Evolutionary conservation across 2,329 filamentous ascomycete species (phyloP), one percentile per base, ranked within the genome.

Genomic region (Colletotrichum karsti): DNA sequence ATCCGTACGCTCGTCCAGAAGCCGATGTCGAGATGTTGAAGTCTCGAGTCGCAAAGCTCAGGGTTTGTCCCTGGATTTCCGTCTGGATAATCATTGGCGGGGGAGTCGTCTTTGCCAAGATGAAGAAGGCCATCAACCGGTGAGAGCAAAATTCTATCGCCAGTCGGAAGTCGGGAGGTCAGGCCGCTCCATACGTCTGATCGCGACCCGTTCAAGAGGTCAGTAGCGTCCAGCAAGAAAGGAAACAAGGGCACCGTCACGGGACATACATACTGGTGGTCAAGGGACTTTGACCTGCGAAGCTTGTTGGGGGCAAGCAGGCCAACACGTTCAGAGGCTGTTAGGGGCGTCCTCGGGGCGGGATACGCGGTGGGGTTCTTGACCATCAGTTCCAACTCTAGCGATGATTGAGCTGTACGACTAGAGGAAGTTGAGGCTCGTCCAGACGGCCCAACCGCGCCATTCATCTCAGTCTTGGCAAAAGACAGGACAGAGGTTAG

Each of bases 1-100:
- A 81, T 70, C 6, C 66, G 39, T 5, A 80, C 73, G 26, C 76
- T 65, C 13, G 81, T 80, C 81, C 81, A 79, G 61, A 74, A 73
- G 10, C 59, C 28, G 35, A 82, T 76, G 3, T 76, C 55, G 1
- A 81, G 68, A 2, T 71, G 20, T 4, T 54, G 53, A 1, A 81
- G 71, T 10, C 75, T 74, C n/a, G 73, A 41, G 46, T 79, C 77
- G 54, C 74, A 78, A 4, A 74, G 60, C 2, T 51, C 18, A 13
- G 63, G 50, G 3, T 46, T 58, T 2, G 69, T 28, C 24, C 4
- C 30, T 42, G 55, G 50, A 26, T 57, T 70, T 9, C 7, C 1
- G 10, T 39, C n/a, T 18, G 30, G n/a, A 6, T 0, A 7, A 5
- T 18, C 39, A 20, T 41, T 59, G 15, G 39, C 2, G 18, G 15